Conservation (phyloP, 1,284 basidiomycete genomes). For the Ganoderma meredithae region DNA sequence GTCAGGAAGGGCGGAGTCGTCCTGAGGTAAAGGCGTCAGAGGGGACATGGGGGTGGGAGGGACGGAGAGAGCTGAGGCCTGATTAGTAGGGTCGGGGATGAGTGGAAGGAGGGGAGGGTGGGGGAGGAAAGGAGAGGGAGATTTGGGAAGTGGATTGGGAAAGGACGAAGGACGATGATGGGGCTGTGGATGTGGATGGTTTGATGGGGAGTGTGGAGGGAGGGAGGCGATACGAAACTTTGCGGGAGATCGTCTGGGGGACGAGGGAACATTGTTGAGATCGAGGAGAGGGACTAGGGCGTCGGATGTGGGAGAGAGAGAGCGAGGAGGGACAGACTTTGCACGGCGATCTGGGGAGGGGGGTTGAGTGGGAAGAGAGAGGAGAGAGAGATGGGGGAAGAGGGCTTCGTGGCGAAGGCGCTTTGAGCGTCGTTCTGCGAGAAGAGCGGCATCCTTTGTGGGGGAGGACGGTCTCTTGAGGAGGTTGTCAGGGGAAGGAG, state of each 20-base stretch:
- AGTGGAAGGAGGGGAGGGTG: not conserved
- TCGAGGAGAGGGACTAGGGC: constrained; percentile 25
- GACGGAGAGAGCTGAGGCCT: not conserved
- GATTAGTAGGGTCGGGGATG: not conserved
- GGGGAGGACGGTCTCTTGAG: constrained; percentile 34
- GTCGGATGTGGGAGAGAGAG: constrained; percentile 4
- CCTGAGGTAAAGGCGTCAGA: constrained; percentile 43
- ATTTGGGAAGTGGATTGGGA: not conserved
- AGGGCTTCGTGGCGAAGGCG: constrained; percentile 26
- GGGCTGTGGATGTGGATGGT: not conserved
- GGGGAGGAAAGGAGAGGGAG: not conserved
- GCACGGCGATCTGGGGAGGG: constrained; percentile 23
- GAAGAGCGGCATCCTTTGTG: constrained; percentile 24
- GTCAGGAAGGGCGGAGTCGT: constrained; percentile 7
- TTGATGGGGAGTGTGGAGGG: constrained; percentile 19
- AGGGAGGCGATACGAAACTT: constrained; percentile 33
- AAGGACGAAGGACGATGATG: not conserved
- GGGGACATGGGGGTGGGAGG: constrained; percentile 42
- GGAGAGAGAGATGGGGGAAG: constrained; percentile 2
- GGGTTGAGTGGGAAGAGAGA: constrained; percentile 1
- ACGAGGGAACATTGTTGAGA: constrained; percentile 31
- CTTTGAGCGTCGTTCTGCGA: constrained; percentile 26
- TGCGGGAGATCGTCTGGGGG: constrained; percentile 27
- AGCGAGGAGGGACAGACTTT: constrained; percentile 23
- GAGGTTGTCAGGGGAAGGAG: constrained; percentile 8